Percentiles rank a stretch among this genome's conserved stretches.
Evolutionary conservation across 2,329 filamentous ascomycete species (phyloP).

Genomic region (Teratosphaeria nubilosa): DNA sequence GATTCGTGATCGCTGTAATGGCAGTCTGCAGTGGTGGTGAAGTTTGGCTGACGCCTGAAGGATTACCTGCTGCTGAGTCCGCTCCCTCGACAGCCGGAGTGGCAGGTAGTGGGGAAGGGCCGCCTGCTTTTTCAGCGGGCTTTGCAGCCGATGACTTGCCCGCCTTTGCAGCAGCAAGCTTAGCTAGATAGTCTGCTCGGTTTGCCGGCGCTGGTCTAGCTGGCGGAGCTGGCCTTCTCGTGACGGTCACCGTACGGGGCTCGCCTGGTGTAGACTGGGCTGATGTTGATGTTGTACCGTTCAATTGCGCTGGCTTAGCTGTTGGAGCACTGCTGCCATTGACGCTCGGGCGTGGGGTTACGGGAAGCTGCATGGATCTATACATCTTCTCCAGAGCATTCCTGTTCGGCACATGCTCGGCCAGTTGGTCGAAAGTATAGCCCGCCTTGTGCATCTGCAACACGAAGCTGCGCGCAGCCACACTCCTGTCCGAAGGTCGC

Average conservation of each 20-base stretch:
- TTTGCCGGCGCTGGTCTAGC: not conserved
- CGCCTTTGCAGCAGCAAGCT: slow-evolving; percentile 2
- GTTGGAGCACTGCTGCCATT: not conserved
- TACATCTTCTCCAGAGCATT: slow-evolving; percentile 55
- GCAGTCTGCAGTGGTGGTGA: not conserved
- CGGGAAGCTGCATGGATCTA: slow-evolving; percentile 16
- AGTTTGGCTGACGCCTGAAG: not conserved
- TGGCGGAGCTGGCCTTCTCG: not conserved
- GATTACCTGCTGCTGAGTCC: not conserved
- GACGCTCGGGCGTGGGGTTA: slow-evolving; percentile 1
- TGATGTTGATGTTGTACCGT: not conserved
- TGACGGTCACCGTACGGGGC: not conserved
- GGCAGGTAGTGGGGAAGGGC: not conserved
- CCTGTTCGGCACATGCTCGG: slow-evolving; percentile 62
- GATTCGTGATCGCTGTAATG: not conserved
- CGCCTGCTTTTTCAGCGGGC: not conserved
- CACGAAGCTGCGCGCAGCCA: slow-evolving; percentile 15
- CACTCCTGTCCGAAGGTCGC: not conserved
- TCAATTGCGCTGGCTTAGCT: not conserved
- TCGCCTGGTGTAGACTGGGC: not conserved
- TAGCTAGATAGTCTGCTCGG: not conserved
- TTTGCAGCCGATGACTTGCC: not conserved
- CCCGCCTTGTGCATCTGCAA: slow-evolving; percentile 43
- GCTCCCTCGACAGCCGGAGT: not conserved
- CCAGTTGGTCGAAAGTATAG: slow-evolving; percentile 62